A percentile compares a stretch with the other conserved stretches of the same genome.
Evolutionary conservation across 1,284 basidiomycete species (phyloP).

Genomic region (Ustilago trichophora): DNA sequence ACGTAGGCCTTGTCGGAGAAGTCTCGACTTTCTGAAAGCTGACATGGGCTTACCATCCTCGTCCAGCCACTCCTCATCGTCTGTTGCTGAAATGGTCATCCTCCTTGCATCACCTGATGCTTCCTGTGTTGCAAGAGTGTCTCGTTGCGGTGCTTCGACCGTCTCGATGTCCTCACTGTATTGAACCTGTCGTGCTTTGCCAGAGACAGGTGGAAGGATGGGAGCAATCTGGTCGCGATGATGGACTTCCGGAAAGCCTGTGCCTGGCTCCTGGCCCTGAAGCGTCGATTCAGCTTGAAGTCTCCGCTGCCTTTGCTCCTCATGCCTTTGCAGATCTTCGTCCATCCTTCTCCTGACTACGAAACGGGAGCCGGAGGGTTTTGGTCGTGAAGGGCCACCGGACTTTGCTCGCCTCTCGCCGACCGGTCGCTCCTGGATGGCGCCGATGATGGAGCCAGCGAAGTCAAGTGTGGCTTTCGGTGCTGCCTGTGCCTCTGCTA

Average conservation of each 20-base stretch:
- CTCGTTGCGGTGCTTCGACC: conserved; percentile 26
- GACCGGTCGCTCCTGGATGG: conserved; percentile 31
- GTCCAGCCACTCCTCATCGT: conserved; percentile 51
- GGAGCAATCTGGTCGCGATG: conserved; percentile 34
- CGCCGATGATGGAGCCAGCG: conserved; percentile 31
- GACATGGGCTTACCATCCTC: conserved; percentile 57
- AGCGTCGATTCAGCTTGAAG: conserved; percentile 4
- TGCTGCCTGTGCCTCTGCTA: neutral
- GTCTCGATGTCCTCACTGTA: conserved; percentile 35
- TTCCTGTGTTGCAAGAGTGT: conserved; percentile 12
- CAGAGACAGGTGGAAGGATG: conserved; percentile 17
- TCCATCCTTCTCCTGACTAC: conserved; percentile 40
- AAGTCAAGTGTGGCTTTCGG: conserved; percentile 8
- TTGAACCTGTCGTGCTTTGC: neutral
- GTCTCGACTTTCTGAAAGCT: conserved; percentile 57
- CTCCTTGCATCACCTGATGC: neutral
- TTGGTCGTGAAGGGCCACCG: conserved; percentile 1
- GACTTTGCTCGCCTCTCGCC: conserved; percentile 11
- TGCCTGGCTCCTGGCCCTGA: conserved; percentile 30
- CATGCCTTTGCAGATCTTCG: conserved; percentile 38
- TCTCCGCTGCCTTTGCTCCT: conserved; percentile 23
- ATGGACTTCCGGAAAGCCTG: conserved; percentile 35
- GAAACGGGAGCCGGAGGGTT: conserved; percentile 34
- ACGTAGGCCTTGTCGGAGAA: conserved; percentile 39
- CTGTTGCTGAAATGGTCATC: neutral